phyloP scores from a whole-genome alignment of 305 asterid genomes.

The Fraxinus greggii region DNA sequence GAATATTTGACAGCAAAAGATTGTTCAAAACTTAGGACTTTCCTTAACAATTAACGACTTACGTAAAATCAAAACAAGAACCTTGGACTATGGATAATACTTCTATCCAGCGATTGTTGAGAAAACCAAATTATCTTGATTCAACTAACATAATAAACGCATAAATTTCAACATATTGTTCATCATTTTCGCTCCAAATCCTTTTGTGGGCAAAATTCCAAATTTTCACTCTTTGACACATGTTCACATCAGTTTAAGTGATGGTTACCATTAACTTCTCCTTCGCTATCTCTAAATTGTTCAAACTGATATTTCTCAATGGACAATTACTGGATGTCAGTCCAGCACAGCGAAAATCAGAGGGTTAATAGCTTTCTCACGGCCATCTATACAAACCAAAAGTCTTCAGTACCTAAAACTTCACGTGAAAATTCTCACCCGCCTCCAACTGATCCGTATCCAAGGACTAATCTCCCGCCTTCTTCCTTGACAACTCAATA shows the following conservation, averaged over 20 bases:
- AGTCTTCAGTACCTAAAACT: neutral
- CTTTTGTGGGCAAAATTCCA: neutral
- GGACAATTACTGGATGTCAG: neutral
- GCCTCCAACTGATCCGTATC: neutral
- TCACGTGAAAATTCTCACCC: neutral
- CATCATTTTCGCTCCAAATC: neutral
- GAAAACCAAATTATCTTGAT: neutral
- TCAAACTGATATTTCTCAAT: neutral
- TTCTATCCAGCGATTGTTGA: neutral
- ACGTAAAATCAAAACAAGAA: neutral
- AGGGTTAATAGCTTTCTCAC: neutral
- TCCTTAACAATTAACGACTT: neutral
- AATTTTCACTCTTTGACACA: neutral
- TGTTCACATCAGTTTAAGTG: neutral
- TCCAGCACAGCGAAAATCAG: neutral
- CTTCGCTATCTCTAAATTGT: neutral
- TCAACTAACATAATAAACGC: neutral
- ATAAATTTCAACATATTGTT: neutral
- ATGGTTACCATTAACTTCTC: neutral
- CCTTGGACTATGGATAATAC: neutral
- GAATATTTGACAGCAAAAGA: neutral
- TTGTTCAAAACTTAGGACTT: neutral
- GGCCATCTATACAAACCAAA: neutral
- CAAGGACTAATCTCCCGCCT: neutral
- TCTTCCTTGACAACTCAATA: neutral